Evolutionary conservation across 345 rosid species (phyloP), one percentile per base, ranked within the genome.

Genomic region (Laguncularia racemosa): DNA sequence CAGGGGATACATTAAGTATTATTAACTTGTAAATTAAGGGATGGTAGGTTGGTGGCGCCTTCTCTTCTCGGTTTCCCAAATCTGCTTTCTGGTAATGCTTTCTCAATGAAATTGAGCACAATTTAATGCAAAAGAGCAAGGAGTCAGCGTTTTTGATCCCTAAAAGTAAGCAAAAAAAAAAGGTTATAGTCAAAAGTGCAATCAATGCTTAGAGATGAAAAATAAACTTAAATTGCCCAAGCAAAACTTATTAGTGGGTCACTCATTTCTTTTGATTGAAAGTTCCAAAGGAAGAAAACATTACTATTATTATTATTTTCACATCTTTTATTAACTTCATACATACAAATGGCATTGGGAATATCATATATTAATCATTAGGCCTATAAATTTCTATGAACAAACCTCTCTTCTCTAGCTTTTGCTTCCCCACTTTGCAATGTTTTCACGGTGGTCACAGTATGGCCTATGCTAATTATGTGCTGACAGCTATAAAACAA

Each of bases 261-360:
- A 65, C 51, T 48, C 26, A 21, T 26, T 33, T 18, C 46, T 65
- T 55, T 23, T 33, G 7, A 61, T 58, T 73, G 14, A 53, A 18
- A 53, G 66, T 67, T 73, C 50, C 70, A 57, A 57, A 20, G 44
- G 51, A 57, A 19, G 12, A 53, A 50, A 57, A 56, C 18, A 12
- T 58, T 21, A 40, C 16, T 28, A 19, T 19, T 58, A 12, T 58
- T 21, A 40, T 17, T 28, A 19, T 19, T 58, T 52, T 21, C 55
- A 52, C 55, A 20, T 48, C 47, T 21, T 38, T 61, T 64, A 59
- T 49, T 56, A 61, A n/a, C 43, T 46, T 59, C 71, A 58, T 73
- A 57, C 69, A 64, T 70, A 56, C 59, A 62, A 58, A 69, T 73
- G 74, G 73, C 84, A 66, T 83, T 70, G 89, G 85, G 80, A 83